Evolutionary conservation across 1,284 basidiomycete genomes (phyloP).

Genomic region (Athelia sp.): DNA sequence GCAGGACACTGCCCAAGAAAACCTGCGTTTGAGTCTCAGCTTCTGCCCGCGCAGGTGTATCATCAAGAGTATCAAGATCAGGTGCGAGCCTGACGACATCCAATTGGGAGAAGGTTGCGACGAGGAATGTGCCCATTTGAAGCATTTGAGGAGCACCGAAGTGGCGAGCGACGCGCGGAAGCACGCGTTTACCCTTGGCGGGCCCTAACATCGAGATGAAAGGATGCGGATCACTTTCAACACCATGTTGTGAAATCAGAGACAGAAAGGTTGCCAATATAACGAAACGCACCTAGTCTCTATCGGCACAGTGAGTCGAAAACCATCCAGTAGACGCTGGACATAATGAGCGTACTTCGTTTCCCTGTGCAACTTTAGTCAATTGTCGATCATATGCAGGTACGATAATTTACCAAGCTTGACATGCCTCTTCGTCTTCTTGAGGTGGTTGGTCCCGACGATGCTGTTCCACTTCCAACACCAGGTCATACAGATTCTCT

Average conservation of each 20-base stretch:
- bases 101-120: conserved; percentile 91
- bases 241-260: not conserved
- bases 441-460: conserved; percentile 71
- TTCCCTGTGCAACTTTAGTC: conserved; percentile 38
- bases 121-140: conserved; percentile 85
- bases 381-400: conserved; percentile 1
- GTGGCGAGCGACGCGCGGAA: conserved; percentile 88
- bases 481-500: conserved; percentile 84
- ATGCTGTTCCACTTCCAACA: conserved; percentile 84
- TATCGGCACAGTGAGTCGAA: conserved; percentile 87
- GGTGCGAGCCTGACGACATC: conserved; percentile 82
- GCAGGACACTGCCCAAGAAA: conserved; percentile 83
- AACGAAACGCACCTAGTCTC: conserved; percentile 74
- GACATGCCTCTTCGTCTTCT: conserved; percentile 50
- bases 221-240: conserved; percentile 82
- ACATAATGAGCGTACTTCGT: conserved; percentile 57
- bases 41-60: conserved; percentile 63
- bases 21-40: conserved; percentile 86
- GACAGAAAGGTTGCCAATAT: conserved; percentile 1
- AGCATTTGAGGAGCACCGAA: conserved; percentile 78
- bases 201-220: conserved; percentile 91
- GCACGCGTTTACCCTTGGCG: conserved; percentile 89
- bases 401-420: conserved; percentile 44
- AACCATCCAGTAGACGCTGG: conserved; percentile 74
- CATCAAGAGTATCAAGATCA: conserved; percentile 63